Conservation (phyloP, 2,329 filamentous ascomycete species). For the Parasarocladium wereldwijsianum region DNA sequence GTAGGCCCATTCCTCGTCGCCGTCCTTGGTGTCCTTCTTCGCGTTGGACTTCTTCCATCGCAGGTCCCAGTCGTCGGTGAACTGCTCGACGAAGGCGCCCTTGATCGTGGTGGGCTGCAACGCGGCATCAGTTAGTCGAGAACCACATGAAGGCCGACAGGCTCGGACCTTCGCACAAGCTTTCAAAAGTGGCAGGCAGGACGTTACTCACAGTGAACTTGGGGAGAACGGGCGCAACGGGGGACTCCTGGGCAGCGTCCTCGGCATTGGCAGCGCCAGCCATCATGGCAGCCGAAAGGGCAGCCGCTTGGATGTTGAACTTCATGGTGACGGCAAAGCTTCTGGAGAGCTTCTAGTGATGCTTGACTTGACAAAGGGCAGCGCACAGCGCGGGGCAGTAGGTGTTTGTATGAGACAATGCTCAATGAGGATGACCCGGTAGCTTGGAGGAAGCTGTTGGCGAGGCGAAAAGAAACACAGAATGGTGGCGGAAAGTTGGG, state of each 20-base stretch:
- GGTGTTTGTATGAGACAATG: too few relatives aligned
- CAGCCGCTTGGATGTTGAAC: slow-evolving; percentile 65
- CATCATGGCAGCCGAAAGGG: slow-evolving; percentile 58
- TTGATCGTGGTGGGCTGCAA: slow-evolving; percentile 82
- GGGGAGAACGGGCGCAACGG: slow-evolving; percentile 51
- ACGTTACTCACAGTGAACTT: slow-evolving; percentile 67
- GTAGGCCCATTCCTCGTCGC: slow-evolving; percentile 73
- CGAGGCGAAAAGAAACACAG: not conserved
- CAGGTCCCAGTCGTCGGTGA: slow-evolving; percentile 88
- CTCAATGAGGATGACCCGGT: not conserved
- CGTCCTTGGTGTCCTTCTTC: slow-evolving; percentile 72
- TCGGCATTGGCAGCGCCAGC: slow-evolving; percentile 57
- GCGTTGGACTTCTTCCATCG: slow-evolving; percentile 92
- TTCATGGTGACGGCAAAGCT: slow-evolving; percentile 43
- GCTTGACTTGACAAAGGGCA: slow-evolving; percentile 8
- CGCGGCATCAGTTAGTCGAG: too few relatives aligned
- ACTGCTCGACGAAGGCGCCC: slow-evolving; percentile 94
- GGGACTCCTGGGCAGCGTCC: slow-evolving; percentile 43
- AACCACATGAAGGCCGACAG: not conserved
- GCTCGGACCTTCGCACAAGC: not conserved
- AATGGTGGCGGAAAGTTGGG: not conserved
- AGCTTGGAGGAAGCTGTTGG: not conserved
- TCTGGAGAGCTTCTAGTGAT: slow-evolving; percentile 4
- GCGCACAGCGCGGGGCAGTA: slow-evolving; percentile 12
- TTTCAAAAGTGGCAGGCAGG: not conserved